phyloP scores from a whole-genome alignment of 805 yeast genomes.

The Metschnikowia kunwiensis region DNA sequence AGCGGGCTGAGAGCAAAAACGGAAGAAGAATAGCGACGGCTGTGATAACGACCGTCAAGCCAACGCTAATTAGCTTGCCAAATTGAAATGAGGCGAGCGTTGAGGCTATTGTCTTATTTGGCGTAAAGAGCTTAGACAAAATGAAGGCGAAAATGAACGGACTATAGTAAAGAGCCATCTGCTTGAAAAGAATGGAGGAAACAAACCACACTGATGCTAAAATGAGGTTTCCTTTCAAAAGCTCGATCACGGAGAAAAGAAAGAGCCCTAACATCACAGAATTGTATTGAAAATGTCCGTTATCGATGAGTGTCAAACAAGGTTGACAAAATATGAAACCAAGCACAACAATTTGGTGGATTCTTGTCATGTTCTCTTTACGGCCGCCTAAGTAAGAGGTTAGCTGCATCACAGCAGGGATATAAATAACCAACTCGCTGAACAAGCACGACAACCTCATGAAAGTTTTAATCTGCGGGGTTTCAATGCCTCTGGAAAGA shows the following conservation, averaged over 20 bases:
- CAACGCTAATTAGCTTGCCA: slow-evolving; percentile 59
- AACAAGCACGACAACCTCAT: slow-evolving; percentile 80
- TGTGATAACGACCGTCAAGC: slow-evolving; percentile 57
- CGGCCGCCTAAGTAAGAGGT: slow-evolving; percentile 66
- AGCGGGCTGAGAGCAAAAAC: slow-evolving; percentile 41
- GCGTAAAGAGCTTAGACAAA: slow-evolving; percentile 46
- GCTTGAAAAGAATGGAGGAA: slow-evolving; percentile 78
- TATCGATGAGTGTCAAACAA: slow-evolving; percentile 77
- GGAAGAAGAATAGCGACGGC: slow-evolving; percentile 57
- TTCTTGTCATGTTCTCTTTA: slow-evolving; percentile 50
- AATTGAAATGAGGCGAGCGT: slow-evolving; percentile 41
- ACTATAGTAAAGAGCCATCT: slow-evolving; percentile 91
- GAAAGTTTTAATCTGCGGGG: slow-evolving; percentile 62
- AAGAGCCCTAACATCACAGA: slow-evolving; percentile 91
- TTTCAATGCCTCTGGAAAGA: slow-evolving; percentile 73
- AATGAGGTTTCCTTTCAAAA: slow-evolving; percentile 60
- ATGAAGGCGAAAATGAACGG: slow-evolving; percentile 84
- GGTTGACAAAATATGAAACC: slow-evolving; percentile 86
- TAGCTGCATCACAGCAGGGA: slow-evolving; percentile 76
- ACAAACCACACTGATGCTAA: slow-evolving; percentile 77
- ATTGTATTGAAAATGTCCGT: slow-evolving; percentile 96
- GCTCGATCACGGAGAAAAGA: slow-evolving; percentile 60
- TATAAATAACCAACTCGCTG: slow-evolving; percentile 69
- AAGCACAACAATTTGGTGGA: slow-evolving; percentile 73
- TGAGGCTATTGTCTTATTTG: slow-evolving; percentile 17